phyloP scores from a whole-genome alignment of 2,329 filamentous ascomycete species.

The Fusarium sp. region DNA sequence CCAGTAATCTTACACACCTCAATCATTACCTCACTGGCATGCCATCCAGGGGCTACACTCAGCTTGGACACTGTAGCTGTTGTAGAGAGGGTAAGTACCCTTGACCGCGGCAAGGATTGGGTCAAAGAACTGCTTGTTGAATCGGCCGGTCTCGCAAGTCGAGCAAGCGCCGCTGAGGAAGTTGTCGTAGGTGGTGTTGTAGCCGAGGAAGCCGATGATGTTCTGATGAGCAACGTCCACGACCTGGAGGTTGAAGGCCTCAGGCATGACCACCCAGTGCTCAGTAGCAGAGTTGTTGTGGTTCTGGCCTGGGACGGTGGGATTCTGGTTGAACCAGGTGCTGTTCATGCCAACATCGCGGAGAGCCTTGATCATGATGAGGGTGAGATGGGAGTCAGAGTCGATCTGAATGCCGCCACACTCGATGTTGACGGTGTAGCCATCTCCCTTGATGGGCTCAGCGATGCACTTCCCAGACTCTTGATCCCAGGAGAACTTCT shows the following conservation, averaged over 20 bases:
- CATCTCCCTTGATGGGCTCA: conserved; percentile 49
- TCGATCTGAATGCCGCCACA: conserved; percentile 54
- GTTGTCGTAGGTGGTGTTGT: conserved; percentile 54
- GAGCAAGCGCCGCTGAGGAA: conserved; percentile 53
- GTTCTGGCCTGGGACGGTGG: conserved; percentile 50
- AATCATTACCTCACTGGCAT: conserved; percentile 34
- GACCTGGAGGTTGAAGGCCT: conserved; percentile 52
- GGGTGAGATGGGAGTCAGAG: conserved; percentile 55
- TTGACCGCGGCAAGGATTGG: conserved; percentile 54
- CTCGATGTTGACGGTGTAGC: conserved; percentile 53
- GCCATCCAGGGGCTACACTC: conserved; percentile 56
- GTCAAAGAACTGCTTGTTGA: conserved; percentile 53
- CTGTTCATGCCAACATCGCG: conserved; percentile 54
- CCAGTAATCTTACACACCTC: neutral
- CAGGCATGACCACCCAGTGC: conserved; percentile 56
- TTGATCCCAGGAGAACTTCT: conserved; percentile 56
- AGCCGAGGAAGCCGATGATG: conserved; percentile 51
- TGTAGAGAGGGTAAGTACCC: conserved; percentile 54
- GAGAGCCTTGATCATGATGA: conserved; percentile 55
- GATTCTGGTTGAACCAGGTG: conserved; percentile 56
- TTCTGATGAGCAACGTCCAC: conserved; percentile 50
- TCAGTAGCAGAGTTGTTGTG: conserved; percentile 45
- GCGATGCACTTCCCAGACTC: conserved; percentile 51
- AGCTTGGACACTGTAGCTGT: conserved; percentile 53
- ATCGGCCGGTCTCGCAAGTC: conserved; percentile 51